Evolutionary conservation across 331 rosid species (phyloP), one percentile per base, ranked within the genome.

Genomic region (Malus hybrid): DNA sequence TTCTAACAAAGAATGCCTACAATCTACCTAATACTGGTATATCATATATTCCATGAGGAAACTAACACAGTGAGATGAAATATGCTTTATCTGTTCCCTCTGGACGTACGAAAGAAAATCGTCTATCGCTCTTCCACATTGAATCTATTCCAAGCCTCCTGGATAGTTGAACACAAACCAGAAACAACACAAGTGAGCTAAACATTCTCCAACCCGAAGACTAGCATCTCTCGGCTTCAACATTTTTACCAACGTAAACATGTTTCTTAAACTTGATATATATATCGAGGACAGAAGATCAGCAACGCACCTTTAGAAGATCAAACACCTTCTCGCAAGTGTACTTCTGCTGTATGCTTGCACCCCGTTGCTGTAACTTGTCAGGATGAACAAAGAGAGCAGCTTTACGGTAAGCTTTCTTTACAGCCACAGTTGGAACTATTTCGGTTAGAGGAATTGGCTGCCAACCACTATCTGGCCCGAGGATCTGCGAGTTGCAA

Each of bases 141-240:
- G 91, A 91, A 94, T 85, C 84, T 91, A 86, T 87, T 94, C 97
- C 98, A 91, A 72, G 97, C 97, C 34, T 93, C 98, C 98, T 94
- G 90, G 20, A 79, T 18, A 56, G 55, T 39, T 24, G 24, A 24
- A 24, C 24, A 24, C 24, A 54, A 66, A 28, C 73, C 73, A 24
- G 24, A 24, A 24, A 24, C 24, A 24, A 24, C 24, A 24, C 24
- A 24, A 24, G 24, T 24, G 24, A 24, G 24, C 24, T 24, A 24
- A 24, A 24, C 1, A 24, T 24, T 24, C 24, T 24, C 24, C 24
- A 24, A 24, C 24, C 24, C 24, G 24, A 24, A 31, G 32, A 31
- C 32, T 31, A 31, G 32, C 32, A 31, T 31, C 32, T 31, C 32
- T 31, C 32, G 32, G 32, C 32, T 31, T 31, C 4, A 31, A 31